Evolutionary conservation across 495 filamentous ascomycete species (phyloP), one percentile per base, ranked within the genome.

Genomic region (Cudoniella acicularis): DNA sequence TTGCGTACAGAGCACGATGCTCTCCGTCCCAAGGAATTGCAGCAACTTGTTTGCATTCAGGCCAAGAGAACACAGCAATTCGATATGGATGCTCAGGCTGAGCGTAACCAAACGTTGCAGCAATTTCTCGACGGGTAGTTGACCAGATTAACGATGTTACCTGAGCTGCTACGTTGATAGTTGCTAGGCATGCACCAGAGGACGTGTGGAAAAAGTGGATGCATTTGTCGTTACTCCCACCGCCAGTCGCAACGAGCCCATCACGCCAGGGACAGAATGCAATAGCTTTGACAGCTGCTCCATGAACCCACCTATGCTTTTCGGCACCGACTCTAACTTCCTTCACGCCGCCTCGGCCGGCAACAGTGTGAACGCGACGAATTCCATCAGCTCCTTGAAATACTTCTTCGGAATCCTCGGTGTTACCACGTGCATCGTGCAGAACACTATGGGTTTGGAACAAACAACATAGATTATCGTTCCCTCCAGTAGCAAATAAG

Each of bases 191-290:
- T 10, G 90, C 86, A 1, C 95, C 94, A 1, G 91, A 92, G 16
- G 80, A 80, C 2, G 90, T 87, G 71, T 98, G 93, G 73, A 84
- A 96, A 74, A 98, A 98, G 73, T 97, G 94, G 51, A 98, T 96
- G 66, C 89, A 87, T 60, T 91, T 89, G 71, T 98, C 93, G 67
- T 96, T 96, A 49, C 87, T 88, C 18, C 94, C 94, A 24, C 94
- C 94, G 1, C 94, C 94, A 8, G 92, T 96, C 24, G 94, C 94
- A 49, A 98, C 75, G 1, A 98, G 77, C 17, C 88, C 88, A 26
- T 86, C 82, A 56, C 92, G 90, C 93, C 93, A 98, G 3, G 94
- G 94, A 45, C 94, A 96, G 73, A 98, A 98, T 10, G 94, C 94
- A 60, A 98, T 92, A 21, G 94, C 94, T 71, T 98, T 98, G 64